Percentiles rank a stretch among this genome's conserved stretches.
Evolutionary conservation across 2,329 filamentous ascomycete genomes (phyloP).

Genomic region (Fusarium bactridioides): DNA sequence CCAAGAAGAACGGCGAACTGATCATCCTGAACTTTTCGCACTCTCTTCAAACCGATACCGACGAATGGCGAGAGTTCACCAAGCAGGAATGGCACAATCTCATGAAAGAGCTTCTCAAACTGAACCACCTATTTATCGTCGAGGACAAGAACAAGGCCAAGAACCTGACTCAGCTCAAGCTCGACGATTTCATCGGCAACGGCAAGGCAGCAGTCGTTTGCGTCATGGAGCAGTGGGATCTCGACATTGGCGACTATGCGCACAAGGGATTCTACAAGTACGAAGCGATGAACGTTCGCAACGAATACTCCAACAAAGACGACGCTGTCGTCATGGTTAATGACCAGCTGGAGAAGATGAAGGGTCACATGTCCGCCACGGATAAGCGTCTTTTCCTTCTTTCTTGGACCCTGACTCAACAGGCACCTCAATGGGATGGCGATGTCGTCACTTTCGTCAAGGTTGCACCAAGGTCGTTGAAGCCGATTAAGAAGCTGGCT

Average conservation of each 20-base stretch:
- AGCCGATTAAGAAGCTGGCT: background rate
- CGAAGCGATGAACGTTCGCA: constrained; percentile 1
- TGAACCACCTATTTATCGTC: background rate
- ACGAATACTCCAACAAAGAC: constrained; percentile 14
- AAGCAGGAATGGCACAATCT: constrained; percentile 10
- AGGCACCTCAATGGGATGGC: background rate
- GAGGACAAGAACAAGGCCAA: constrained; percentile 12
- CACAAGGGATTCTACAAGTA: constrained; percentile 12
- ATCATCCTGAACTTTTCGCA: constrained; percentile 12
- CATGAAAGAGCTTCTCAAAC: constrained; percentile 6
- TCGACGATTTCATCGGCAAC: background rate
- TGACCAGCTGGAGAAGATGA: constrained; percentile 11
- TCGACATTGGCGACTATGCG: background rate
- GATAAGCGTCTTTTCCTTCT: constrained; percentile 4
- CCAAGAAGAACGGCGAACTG: background rate
- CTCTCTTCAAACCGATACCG: background rate
- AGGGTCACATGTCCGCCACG: constrained; percentile 1
- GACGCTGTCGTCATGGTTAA: background rate
- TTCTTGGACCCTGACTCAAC: constrained; percentile 7
- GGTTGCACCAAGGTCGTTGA: background rate
- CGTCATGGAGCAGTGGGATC: constrained; percentile 7
- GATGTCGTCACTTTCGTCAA: background rate
- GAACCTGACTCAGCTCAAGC: background rate
- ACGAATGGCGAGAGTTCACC: constrained; percentile 12
- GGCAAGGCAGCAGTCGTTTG: background rate